phyloP scores from a whole-genome alignment of 1,139 yeast genomes.

The Starmera stellimalicola region DNA sequence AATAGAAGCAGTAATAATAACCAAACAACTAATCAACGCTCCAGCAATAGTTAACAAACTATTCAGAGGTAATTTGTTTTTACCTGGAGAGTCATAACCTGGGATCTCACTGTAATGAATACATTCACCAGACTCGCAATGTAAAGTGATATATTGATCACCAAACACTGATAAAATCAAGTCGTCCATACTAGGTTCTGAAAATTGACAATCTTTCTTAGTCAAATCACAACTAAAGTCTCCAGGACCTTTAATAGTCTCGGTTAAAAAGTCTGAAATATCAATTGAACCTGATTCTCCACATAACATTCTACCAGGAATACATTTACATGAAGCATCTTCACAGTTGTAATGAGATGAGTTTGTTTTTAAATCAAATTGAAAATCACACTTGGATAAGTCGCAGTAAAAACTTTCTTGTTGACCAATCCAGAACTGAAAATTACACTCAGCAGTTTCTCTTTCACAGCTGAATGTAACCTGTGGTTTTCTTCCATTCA shows the following conservation, averaged over 20 bases:
- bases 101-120: slow-evolving; percentile 88
- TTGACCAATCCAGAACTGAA: slow-evolving; percentile 94
- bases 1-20: slow-evolving; percentile 33
- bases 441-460: slow-evolving; percentile 59
- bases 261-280: slow-evolving; percentile 83
- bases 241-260: slow-evolving; percentile 89
- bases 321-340: slow-evolving; percentile 69
- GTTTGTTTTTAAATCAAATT: slow-evolving; percentile 53
- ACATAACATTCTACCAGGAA: slow-evolving; percentile 89
- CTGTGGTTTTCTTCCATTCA: slow-evolving; percentile 78
- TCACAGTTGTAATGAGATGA: slow-evolving; percentile 73
- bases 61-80: slow-evolving; percentile 37
- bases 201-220: slow-evolving; percentile 57
- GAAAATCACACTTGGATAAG: slow-evolving; percentile 57
- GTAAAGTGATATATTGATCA: slow-evolving; percentile 74
- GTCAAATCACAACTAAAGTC: slow-evolving; percentile 72
- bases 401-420: slow-evolving; percentile 87
- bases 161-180: slow-evolving; percentile 86
- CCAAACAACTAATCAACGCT: slow-evolving; percentile 32
- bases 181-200: slow-evolving; percentile 95
- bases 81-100: slow-evolving; percentile 69
- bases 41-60: slow-evolving; percentile 42
- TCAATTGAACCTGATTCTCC: slow-evolving; percentile 93
- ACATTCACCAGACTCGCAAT: slow-evolving; percentile 84
- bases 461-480: slow-evolving; percentile 85